Conservation (phyloP, 2,329 filamentous ascomycete genomes). For the Penicillium sp. region DNA sequence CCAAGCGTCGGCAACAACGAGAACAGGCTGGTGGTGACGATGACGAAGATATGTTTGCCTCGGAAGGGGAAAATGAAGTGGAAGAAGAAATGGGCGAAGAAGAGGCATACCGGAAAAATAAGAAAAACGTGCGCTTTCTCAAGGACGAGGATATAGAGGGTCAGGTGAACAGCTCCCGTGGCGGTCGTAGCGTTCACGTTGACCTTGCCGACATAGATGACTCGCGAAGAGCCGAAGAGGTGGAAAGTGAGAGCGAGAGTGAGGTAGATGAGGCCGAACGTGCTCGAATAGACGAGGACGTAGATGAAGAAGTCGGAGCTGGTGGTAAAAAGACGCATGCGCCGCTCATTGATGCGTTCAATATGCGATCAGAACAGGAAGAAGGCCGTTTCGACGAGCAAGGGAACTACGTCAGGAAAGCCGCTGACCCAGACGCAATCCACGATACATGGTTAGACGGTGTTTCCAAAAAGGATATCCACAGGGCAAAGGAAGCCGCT, state of each 20-base stretch:
- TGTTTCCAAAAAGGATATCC: conserved; percentile 90
- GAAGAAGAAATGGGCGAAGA: conserved; percentile 55
- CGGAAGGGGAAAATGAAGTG: conserved; percentile 56
- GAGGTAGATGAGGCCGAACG: conserved; percentile 63
- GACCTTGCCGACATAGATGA: conserved; percentile 50
- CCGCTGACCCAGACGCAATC: conserved; percentile 78
- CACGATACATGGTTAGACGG: conserved; percentile 94
- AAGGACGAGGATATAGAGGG: conserved; percentile 68
- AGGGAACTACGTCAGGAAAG: conserved; percentile 89
- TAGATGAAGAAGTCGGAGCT: conserved; percentile 86
- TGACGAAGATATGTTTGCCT: conserved; percentile 76
- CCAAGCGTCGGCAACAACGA: conserved; percentile 24
- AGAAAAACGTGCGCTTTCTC: conserved; percentile 59
- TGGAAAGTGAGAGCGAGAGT: conserved; percentile 51
- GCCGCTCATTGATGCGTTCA: conserved; percentile 93
- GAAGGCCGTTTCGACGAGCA: conserved; percentile 88
- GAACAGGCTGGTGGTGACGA: conserved; percentile 23
- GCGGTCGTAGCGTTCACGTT: conserved; percentile 62
- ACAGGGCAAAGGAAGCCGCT: conserved; percentile 77
- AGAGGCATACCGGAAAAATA: conserved; percentile 54
- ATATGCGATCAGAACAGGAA: conserved; percentile 84
- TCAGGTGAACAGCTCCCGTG: conserved; percentile 69
- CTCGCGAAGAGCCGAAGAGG: conserved; percentile 46
- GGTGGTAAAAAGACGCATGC: conserved; percentile 90
- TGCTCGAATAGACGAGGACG: conserved; percentile 67